Base-by-base conservation (phyloP, 1,284 basidiomycete genomes). In the Marasmius sp. region DNA sequence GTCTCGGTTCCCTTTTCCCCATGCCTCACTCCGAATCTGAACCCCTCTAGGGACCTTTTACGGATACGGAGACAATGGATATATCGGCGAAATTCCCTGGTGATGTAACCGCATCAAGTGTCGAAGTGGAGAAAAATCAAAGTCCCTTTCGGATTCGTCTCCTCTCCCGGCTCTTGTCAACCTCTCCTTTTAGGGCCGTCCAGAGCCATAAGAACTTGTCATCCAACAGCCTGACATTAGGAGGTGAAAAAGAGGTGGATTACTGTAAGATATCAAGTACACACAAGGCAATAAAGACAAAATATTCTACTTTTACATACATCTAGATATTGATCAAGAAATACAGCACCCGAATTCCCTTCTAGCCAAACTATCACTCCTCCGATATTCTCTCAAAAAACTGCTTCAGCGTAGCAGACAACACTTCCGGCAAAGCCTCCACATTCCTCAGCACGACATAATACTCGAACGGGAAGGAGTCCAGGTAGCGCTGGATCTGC, bases 401-500 rank as follows among this genome's bases (percentile, higher is more conserved):
- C 74, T 99, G 96, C 68, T 94, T 89, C 62, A 99, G 79, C 1
- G 95, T 98, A 49, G 91, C 88, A n/a, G 93, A 85, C 64, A 99
- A 78, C 12, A 98, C 94, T 60, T 95, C 92, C 0, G 97, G 97
- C 49, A 99, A 79, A 5, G 94, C 88, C 74, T 97, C 95, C 45
- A 97, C 94, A 69, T 93, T 88, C 63, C 95, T 82, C 51, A 99
- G 78, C 16, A 99, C 92, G 56, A 98, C 92, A 69, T 96, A 99
- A 74, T 97, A 97, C 77, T 98, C 95, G 78, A 99, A 99, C 0
- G 97, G 97, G 85, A 99, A 99, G 3, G 94, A 92, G 72, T 98
- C 95, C 68, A 98, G 76, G 74, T 98, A 98, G 55, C 93, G 86
- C 69, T 92, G 85, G 81, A 98, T 88, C 71, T 93, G 87, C 67